Conservation (phyloP, 1,139 yeast genomes). For the Geotrichum carabidarum region DNA sequence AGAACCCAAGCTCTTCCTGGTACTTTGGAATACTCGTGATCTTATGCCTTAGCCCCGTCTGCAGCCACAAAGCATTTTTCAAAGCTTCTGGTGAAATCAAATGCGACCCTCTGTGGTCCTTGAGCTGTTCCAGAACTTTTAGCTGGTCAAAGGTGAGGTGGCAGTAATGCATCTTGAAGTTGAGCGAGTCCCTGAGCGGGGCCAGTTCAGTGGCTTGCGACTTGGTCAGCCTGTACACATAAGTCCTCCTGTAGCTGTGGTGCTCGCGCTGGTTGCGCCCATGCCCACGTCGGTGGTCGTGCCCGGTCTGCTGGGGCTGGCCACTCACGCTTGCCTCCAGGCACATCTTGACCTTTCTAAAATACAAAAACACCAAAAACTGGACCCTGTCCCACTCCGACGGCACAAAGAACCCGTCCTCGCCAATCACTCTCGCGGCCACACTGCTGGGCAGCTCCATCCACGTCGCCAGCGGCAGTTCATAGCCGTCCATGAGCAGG, state of each 20-base stretch:
- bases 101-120: constrained; percentile 37
- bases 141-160: constrained; percentile 46
- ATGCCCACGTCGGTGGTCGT: neutral
- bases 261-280: neutral
- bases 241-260: neutral
- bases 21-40: constrained; percentile 29
- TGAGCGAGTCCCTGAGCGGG: constrained; percentile 35
- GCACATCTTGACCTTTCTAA: neutral
- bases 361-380: constrained; percentile 35
- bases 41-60: constrained; percentile 40
- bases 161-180: constrained; percentile 43
- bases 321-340: neutral
- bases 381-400: constrained; percentile 50
- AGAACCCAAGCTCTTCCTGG: constrained; percentile 17
- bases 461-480: constrained; percentile 42
- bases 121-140: constrained; percentile 39
- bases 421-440: constrained; percentile 42
- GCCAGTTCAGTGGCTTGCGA: constrained; percentile 12
- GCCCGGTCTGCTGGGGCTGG: neutral
- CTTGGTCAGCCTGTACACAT: neutral
- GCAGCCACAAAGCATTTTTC: constrained; percentile 48
- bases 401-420: constrained; percentile 48
- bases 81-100: constrained; percentile 40
- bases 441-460: constrained; percentile 42
- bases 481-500: constrained; percentile 46